Evolutionary conservation across 2,329 filamentous ascomycete species (phyloP).

Genomic region (Nothopassalora personata): DNA sequence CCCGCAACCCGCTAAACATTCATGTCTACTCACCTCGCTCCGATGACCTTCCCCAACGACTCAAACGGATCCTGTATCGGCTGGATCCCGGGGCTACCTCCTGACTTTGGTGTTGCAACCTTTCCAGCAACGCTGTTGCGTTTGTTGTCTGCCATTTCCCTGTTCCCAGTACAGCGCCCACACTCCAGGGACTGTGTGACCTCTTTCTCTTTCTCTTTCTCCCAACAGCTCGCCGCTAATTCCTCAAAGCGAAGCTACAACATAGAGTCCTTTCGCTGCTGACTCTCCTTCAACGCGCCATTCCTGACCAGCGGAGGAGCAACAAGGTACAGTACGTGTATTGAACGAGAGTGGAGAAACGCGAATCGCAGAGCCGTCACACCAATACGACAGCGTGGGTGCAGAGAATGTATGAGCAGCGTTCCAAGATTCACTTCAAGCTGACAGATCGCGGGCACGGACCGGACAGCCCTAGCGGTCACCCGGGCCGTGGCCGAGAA

Average conservation of each 20-base stretch:
- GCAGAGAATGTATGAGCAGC: background rate
- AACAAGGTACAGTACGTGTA: background rate
- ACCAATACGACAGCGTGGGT: no score
- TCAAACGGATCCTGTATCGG: conserved; percentile 44
- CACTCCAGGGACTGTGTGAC: background rate
- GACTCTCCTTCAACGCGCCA: background rate
- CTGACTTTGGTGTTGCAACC: conserved; percentile 46
- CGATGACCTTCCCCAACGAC: conserved; percentile 55
- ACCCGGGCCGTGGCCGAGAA: background rate
- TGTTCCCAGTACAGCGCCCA: background rate
- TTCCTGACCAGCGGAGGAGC: background rate
- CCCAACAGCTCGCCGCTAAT: background rate
- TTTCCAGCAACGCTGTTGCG: conserved; percentile 52
- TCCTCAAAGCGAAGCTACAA: background rate
- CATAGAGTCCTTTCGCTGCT: background rate
- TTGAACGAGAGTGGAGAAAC: background rate
- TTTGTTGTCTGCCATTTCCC: conserved; percentile 35
- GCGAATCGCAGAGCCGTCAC: background rate
- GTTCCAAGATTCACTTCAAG: background rate
- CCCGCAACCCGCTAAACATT: background rate
- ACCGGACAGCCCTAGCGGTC: background rate
- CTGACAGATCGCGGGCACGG: background rate
- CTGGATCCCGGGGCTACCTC: conserved; percentile 33
- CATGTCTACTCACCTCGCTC: conserved; percentile 50
- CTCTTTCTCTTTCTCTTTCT: background rate